A percentile compares a stretch with the other conserved stretches of the same genome.
phyloP scores from a whole-genome alignment of 1,284 basidiomycete genomes.

The Mrakiaceae sp. region DNA sequence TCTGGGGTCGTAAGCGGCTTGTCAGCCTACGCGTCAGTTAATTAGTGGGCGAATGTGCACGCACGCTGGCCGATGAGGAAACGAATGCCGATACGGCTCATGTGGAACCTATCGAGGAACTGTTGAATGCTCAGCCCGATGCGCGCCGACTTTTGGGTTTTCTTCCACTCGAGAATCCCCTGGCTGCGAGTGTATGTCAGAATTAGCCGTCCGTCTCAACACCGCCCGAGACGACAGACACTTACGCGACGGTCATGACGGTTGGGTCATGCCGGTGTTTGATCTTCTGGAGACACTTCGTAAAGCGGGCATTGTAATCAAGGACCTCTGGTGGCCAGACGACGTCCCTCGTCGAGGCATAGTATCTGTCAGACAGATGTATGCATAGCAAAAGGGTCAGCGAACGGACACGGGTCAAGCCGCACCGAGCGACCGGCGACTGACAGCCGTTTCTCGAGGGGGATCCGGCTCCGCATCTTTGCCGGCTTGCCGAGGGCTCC shows the following conservation, averaged over 20 bases:
- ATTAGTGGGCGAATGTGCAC: constrained; percentile 28
- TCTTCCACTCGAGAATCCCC: constrained; percentile 55
- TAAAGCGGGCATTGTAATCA: constrained; percentile 89
- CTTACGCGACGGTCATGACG: constrained; percentile 76
- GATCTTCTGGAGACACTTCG: constrained; percentile 74
- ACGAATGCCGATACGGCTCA: constrained; percentile 92
- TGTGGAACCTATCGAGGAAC: constrained; percentile 95
- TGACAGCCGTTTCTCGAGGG: constrained; percentile 32
- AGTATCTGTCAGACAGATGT: constrained; percentile 51
- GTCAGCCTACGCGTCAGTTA: neutral
- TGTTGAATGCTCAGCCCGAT: constrained; percentile 53
- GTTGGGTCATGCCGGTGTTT: constrained; percentile 95
- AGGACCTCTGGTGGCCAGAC: constrained; percentile 85
- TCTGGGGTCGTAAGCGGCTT: constrained; percentile 39
- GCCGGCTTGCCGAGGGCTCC: constrained; percentile 1
- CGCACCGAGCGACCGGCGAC: constrained; percentile 10
- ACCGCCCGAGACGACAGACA: neutral
- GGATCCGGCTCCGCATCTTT: constrained; percentile 26
- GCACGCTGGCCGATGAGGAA: constrained; percentile 86
- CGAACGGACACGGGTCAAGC: neutral
- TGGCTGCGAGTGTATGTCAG: constrained; percentile 39
- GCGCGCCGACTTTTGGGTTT: constrained; percentile 33
- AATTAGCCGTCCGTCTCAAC: neutral
- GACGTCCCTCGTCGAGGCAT: constrained; percentile 54
- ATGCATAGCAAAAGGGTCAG: neutral